phyloP scores from a whole-genome alignment of 2,329 filamentous ascomycete genomes.

The Pseudocercospora cruenta region DNA sequence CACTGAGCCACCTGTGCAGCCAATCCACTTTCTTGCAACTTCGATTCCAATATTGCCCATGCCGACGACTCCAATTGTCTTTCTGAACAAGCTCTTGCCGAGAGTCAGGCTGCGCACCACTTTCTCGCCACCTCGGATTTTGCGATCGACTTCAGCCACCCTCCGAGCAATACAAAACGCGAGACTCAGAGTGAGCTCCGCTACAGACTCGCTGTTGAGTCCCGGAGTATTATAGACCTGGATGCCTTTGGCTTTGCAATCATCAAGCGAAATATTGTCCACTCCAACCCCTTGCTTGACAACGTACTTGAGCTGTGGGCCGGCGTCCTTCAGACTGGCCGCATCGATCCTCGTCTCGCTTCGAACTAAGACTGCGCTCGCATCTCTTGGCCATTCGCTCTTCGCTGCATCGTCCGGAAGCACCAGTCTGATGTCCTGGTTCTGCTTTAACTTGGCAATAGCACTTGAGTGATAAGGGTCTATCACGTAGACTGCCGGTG shows the following conservation, averaged over 20 bases:
- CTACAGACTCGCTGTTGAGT: slow-evolving; percentile 48
- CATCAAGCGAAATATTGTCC: slow-evolving; percentile 52
- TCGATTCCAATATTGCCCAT: not conserved
- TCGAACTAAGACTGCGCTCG: slow-evolving; percentile 32
- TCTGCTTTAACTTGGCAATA: slow-evolving; percentile 24
- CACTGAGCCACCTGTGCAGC: slow-evolving; percentile 37
- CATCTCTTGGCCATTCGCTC: slow-evolving; percentile 28
- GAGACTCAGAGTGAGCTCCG: slow-evolving; percentile 40
- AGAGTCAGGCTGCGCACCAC: slow-evolving; percentile 35
- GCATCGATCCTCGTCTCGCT: slow-evolving; percentile 31
- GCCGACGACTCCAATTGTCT: slow-evolving; percentile 32
- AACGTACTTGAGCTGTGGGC: slow-evolving; percentile 47
- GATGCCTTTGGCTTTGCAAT: slow-evolving; percentile 49
- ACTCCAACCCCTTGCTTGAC: slow-evolving; percentile 53
- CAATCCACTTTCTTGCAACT: slow-evolving; percentile 38
- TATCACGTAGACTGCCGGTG: slow-evolving; percentile 27
- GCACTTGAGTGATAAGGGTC: slow-evolving; percentile 39
- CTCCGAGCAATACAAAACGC: slow-evolving; percentile 39
- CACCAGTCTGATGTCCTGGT: slow-evolving; percentile 26
- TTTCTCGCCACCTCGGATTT: slow-evolving; percentile 30
- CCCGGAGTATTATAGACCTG: slow-evolving; percentile 52
- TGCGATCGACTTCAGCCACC: slow-evolving; percentile 37
- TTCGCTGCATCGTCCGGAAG: slow-evolving; percentile 26
- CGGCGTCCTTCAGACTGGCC: slow-evolving; percentile 30
- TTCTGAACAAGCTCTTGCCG: slow-evolving; percentile 37